Evolutionary conservation across 192 early-diverging fungal genomes (phyloP), one percentile per base, ranked within the genome.

Genomic region (Backusella liffmaniae): DNA sequence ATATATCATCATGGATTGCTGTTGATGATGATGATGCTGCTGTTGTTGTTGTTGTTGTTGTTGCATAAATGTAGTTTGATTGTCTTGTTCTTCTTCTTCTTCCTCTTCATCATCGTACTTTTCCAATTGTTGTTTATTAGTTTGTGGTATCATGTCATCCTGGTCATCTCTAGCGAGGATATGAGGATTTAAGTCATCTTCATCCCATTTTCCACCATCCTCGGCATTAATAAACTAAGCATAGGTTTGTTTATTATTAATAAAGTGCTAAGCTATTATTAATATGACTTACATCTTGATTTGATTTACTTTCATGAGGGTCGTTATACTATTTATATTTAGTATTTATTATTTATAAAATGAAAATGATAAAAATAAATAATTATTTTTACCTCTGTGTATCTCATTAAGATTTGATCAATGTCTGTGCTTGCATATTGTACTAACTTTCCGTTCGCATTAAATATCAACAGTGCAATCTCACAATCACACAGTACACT

Each of bases 351-450:
- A 26, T 59, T 59, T 23, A 23, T 59, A 59, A 59, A 23, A 59
- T 59, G 21, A 26, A 23, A 23, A 59, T 51, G 13, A 18, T 51
- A n/a, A 18, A n/a, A 51, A 51, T 51, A 18, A 56, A 26, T 56
- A 56, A 26, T 23, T 59, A 49, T 59, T 59, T 42, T 59, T 81
- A 85, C 86, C 83, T 94, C 94, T 15, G 97, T 96, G 81, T 98
- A 99, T 66, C 91, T 91, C 86, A 99, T 88, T 59, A 99, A 82
- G 51, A 99, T 95, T 71, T 92, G 90, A 84, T 99, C 97, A 85
- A 99, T 99, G 75, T 99, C 96, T 34, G 93, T 92, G 32, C 91
- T 93, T 1, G 96, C 91, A 81, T 96, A 99, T 82, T 98, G 95
- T 42, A 96, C 93, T 9, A 99, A 85, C 79, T 98, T 98, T 84